These are phyloP conservation scores for Sporisorium sorghi DNA, from an alignment of 1,284 basidiomycete genomes.

Conservation along the genomic window DNA sequence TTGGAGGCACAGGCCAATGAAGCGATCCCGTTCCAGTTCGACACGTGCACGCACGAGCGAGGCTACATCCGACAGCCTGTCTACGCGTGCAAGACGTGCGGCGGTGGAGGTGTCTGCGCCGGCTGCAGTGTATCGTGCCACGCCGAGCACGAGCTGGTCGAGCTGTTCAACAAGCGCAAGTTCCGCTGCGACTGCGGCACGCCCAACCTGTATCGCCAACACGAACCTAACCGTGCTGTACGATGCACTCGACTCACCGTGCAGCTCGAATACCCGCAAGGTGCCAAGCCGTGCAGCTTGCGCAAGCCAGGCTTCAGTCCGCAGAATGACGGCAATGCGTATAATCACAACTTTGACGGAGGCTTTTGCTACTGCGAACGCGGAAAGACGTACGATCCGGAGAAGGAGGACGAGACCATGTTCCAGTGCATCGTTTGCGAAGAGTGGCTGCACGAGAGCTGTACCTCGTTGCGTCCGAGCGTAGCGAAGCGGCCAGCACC, in stretches of 20 bases:
- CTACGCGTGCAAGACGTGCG: constrained; percentile 68
- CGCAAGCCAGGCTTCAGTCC: constrained; percentile 55
- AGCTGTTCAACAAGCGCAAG: constrained; percentile 67
- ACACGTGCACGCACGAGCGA: constrained; percentile 68
- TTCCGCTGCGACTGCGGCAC: constrained; percentile 69
- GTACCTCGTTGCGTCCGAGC: constrained; percentile 52
- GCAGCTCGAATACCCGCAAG: constrained; percentile 41
- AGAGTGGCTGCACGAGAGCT: constrained; percentile 70
- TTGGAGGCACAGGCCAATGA: constrained; percentile 70
- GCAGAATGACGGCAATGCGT: constrained; percentile 63
- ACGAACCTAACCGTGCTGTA: constrained; percentile 24
- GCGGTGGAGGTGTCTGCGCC: constrained; percentile 70
- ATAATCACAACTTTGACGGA: constrained; percentile 69
- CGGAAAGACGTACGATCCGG: constrained; percentile 69
- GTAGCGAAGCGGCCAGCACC: no score
- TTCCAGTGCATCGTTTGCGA: constrained; percentile 70
- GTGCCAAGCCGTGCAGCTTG: constrained; percentile 51
- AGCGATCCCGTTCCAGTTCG: constrained; percentile 69
- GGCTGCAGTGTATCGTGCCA: constrained; percentile 70
- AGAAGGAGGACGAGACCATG: constrained; percentile 70
- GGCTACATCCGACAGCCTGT: constrained; percentile 70
- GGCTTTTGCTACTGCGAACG: constrained; percentile 70
- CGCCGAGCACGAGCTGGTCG: constrained; percentile 67
- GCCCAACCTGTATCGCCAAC: constrained; percentile 48
- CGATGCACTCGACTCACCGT: constrained; percentile 14